A percentile compares a stretch with the other conserved stretches of the same genome.
These are phyloP conservation scores for Entomophthora muscae DNA, from an alignment of 371 early-diverging fungal species.

Conservation along the genomic window DNA sequence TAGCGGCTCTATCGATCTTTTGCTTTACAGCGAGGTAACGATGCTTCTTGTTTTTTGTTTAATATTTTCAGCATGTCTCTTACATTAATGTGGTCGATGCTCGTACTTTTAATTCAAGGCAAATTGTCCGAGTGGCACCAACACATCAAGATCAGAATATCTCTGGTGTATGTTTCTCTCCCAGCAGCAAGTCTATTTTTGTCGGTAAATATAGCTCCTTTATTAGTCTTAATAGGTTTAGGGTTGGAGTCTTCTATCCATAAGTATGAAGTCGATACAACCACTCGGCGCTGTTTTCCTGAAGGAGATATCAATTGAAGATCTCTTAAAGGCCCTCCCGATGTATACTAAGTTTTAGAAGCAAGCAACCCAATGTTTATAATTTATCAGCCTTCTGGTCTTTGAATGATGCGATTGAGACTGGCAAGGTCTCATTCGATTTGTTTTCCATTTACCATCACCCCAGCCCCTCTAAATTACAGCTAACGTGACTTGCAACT, in stretches of 20 bases:
- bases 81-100: constrained; percentile 75
- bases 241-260: constrained; percentile 31
- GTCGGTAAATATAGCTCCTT: constrained; percentile 33
- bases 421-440: no score
- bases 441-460: no score
- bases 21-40: constrained; percentile 56
- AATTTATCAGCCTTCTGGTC: no score
- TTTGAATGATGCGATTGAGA: no score
- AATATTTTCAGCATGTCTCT: constrained; percentile 39
- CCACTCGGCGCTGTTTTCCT: constrained; percentile 32
- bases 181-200: constrained; percentile 55
- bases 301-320: constrained; percentile 1
- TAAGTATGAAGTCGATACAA: constrained; percentile 33
- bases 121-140: constrained; percentile 36
- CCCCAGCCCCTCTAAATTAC: no score
- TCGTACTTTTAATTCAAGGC: constrained; percentile 54
- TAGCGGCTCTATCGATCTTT: constrained; percentile 57
- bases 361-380: neutral
- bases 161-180: constrained; percentile 56
- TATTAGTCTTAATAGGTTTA: constrained; percentile 10
- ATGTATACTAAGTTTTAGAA: neutral
- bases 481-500: no score
- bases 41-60: neutral
- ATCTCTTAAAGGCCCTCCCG: neutral
- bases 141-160: constrained; percentile 48